Conservation (phyloP, 495 filamentous ascomycete genomes). For the Parmelia sp. region DNA sequence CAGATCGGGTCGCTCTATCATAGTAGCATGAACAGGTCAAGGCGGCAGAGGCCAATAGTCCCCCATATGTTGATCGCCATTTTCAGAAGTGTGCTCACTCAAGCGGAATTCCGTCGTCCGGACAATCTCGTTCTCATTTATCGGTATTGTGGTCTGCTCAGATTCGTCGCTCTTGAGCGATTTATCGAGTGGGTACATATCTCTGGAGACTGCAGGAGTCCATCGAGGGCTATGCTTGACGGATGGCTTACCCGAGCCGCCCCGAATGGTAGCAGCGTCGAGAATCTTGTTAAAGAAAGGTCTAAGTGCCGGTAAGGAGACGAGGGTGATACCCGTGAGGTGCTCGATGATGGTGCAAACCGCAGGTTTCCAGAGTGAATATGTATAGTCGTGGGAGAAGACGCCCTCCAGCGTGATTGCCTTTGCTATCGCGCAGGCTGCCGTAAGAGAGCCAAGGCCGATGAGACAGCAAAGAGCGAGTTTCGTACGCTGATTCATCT, state of each 20-base stretch:
- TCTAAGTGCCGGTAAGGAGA: conserved; percentile 25
- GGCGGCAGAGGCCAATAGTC: conserved; percentile 17
- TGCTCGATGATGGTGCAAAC: conserved; percentile 26
- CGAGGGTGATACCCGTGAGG: conserved; percentile 21
- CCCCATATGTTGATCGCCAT: conserved; percentile 10
- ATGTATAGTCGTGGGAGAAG: conserved; percentile 24
- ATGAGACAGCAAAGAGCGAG: conserved; percentile 24
- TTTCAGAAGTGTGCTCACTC: conserved; percentile 13
- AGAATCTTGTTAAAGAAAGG: conserved; percentile 19
- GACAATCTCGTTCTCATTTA: conserved; percentile 7
- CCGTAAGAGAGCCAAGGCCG: conserved; percentile 27
- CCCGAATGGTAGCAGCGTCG: background rate
- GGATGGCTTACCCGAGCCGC: conserved; percentile 1
- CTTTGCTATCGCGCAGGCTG: conserved; percentile 28
- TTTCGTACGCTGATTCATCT: conserved; percentile 26
- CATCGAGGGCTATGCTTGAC: conserved; percentile 10
- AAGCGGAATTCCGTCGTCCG: conserved; percentile 15
- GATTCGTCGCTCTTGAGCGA: conserved; percentile 5
- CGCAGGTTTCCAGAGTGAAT: conserved; percentile 22
- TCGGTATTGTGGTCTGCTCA: background rate
- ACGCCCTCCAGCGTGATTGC: conserved; percentile 20
- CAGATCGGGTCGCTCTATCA: background rate
- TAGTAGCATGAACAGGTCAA: background rate
- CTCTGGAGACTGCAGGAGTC: conserved; percentile 2
- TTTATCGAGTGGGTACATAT: background rate